Percentiles rank a stretch among this genome's conserved stretches.
phyloP scores from a whole-genome alignment of 768 basidiomycete genomes.

The Rhizopogon salebrosus region DNA sequence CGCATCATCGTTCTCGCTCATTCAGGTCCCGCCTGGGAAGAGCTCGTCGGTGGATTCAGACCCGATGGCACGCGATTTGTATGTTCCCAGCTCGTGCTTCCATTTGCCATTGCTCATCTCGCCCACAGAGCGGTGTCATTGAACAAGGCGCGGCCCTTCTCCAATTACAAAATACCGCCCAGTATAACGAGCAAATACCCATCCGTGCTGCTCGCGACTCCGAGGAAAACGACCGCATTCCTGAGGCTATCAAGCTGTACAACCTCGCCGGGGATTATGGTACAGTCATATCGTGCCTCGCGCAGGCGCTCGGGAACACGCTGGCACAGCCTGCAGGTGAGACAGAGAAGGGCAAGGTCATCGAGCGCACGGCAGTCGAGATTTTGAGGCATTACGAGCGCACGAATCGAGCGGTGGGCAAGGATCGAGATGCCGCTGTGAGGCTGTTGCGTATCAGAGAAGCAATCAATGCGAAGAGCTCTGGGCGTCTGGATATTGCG shows the following conservation, averaged over 20 bases:
- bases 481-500: constrained; percentile 67
- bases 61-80: constrained; percentile 88
- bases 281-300: constrained; percentile 84
- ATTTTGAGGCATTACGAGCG: constrained; percentile 79
- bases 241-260: constrained; percentile 92
- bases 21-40: constrained; percentile 81
- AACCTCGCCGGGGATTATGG: constrained; percentile 90
- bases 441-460: constrained; percentile 76
- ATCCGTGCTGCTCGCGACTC: constrained; percentile 77
- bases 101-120: neutral
- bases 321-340: constrained; percentile 55
- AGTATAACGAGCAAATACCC: constrained; percentile 81
- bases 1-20: constrained; percentile 77
- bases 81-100: constrained; percentile 26
- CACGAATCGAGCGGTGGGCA: constrained; percentile 67
- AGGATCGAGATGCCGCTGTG: constrained; percentile 68
- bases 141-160: constrained; percentile 79
- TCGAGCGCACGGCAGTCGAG: constrained; percentile 73
- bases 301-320: constrained; percentile 80
- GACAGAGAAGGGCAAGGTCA: constrained; percentile 54
- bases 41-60: constrained; percentile 89
- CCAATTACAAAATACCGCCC: constrained; percentile 55
- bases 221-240: constrained; percentile 76
- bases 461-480: constrained; percentile 71
- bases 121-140: constrained; percentile 71